phyloP scores from a whole-genome alignment of 1,284 basidiomycete species.

The Pascua sp. region DNA sequence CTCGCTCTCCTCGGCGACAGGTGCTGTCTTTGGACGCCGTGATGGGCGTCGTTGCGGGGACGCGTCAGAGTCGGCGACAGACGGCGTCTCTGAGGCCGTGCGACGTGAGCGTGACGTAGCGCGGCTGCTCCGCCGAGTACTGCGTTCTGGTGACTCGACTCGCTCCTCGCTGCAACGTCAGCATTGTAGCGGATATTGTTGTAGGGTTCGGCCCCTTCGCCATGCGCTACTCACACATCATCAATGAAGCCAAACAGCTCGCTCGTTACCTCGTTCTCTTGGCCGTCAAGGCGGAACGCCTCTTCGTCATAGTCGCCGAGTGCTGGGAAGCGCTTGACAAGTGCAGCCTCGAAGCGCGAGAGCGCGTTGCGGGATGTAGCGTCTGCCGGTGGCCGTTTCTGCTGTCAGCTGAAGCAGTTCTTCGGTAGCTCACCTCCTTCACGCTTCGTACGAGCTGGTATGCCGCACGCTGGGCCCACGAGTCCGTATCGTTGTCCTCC shows the following conservation, averaged over 20 bases:
- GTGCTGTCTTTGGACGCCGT: not conserved
- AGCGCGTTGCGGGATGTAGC: conserved; percentile 67
- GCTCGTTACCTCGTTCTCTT: conserved; percentile 24
- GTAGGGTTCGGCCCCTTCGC: too few relatives aligned
- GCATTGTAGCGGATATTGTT: not conserved
- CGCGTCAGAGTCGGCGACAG: conserved; percentile 14
- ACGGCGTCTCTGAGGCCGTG: conserved; percentile 1
- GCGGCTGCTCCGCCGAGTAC: conserved; percentile 7
- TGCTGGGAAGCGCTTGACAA: conserved; percentile 61
- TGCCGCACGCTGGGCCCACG: conserved; percentile 60
- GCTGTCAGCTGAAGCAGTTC: not conserved
- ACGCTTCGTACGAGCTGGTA: conserved; percentile 62
- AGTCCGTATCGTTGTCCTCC: conserved; percentile 57
- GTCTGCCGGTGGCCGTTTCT: conserved; percentile 73
- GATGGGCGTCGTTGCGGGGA: conserved; percentile 4
- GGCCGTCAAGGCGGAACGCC: conserved; percentile 42
- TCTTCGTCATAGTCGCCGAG: conserved; percentile 67
- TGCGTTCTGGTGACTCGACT: conserved; percentile 9
- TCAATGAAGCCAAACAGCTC: conserved; percentile 45
- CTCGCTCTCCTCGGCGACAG: conserved; percentile 16
- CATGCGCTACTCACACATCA: conserved; percentile 46
- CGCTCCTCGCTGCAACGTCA: conserved; percentile 7
- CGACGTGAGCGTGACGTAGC: conserved; percentile 6
- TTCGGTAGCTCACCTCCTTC: conserved; percentile 56
- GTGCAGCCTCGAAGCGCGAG: conserved; percentile 60